Percentiles rank a stretch among this genome's conserved stretches.
These are phyloP conservation scores for Polytrichum commune DNA, from an alignment of 225 moss, liverwort and hornwort species.

Conservation along the genomic window DNA sequence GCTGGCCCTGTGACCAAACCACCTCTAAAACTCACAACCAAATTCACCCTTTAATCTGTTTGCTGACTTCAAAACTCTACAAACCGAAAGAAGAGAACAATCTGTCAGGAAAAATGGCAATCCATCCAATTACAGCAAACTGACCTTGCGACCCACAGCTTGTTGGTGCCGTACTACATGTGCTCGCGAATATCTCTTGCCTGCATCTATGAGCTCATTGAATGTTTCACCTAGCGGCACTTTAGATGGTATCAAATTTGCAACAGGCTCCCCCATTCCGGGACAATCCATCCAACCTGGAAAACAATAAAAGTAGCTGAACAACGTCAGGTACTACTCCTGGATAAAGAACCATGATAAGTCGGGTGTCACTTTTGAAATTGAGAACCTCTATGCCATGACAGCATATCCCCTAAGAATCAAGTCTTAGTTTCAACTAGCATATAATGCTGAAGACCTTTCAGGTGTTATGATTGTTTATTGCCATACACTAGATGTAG, in stretches of 20 bases:
- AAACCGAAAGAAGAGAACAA: too few relatives aligned
- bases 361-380: too few relatives aligned
- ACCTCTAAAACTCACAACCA: too few relatives aligned
- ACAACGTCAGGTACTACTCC: background rate
- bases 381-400: too few relatives aligned
- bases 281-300: constrained; percentile 98
- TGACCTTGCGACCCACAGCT: constrained; percentile 73
- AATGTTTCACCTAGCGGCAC: constrained; percentile 89
- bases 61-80: too few relatives aligned
- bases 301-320: constrained; percentile 2
- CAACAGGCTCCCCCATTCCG: constrained; percentile 76
- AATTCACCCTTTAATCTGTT: too few relatives aligned
- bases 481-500: background rate
- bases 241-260: constrained; percentile 77
- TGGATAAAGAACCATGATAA: background rate
- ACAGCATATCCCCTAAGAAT: too few relatives aligned
- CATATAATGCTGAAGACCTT: too few relatives aligned
- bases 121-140: constrained; percentile 8
- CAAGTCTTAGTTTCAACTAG: too few relatives aligned
- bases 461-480: background rate
- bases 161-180: constrained; percentile 81
- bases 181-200: constrained; percentile 76
- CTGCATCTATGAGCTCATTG: constrained; percentile 78
- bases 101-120: background rate
- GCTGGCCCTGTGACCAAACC: too few relatives aligned